Evolutionary conservation across 2,329 filamentous ascomycete genomes (phyloP).

Genomic region (Orbilia blumenaviensis): DNA sequence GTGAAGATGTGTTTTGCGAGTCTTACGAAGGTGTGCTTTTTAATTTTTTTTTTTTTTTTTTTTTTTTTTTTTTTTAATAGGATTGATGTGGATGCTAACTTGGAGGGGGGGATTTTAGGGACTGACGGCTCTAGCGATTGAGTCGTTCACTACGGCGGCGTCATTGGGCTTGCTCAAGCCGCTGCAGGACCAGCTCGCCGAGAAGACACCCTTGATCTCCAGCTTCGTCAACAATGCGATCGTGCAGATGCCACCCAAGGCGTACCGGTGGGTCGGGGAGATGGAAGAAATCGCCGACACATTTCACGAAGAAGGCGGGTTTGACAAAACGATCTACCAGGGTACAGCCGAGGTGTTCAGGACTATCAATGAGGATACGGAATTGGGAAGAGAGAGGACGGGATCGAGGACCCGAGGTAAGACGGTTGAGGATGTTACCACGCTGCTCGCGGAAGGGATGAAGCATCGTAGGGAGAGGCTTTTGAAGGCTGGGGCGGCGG

Average conservation of each 20-base stretch:
- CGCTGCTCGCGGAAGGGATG: slow-evolving; percentile 50
- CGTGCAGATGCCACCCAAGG: slow-evolving; percentile 74
- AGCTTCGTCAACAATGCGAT: slow-evolving; percentile 66
- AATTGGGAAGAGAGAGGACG: slow-evolving; percentile 45
- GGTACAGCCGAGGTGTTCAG: slow-evolving; percentile 49
- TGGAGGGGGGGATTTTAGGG: slow-evolving; percentile 59
- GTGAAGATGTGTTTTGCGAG: slow-evolving; percentile 74
- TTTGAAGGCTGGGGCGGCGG: slow-evolving; percentile 37
- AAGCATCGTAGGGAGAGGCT: slow-evolving; percentile 50
- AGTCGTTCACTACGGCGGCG: slow-evolving; percentile 75
- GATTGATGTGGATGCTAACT: neutral
- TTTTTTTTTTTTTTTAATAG: neutral
- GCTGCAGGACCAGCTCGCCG: slow-evolving; percentile 68
- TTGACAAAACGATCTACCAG: slow-evolving; percentile 43
- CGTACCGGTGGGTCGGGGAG: slow-evolving; percentile 79
- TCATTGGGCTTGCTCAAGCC: slow-evolving; percentile 70
- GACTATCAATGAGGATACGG: slow-evolving; percentile 51
- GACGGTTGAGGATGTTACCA: slow-evolving; percentile 51
- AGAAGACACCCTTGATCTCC: slow-evolving; percentile 65
- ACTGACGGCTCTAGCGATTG: slow-evolving; percentile 74
- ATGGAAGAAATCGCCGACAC: slow-evolving; percentile 79
- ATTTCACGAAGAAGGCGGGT: slow-evolving; percentile 70
- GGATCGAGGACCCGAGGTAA: slow-evolving; percentile 44
- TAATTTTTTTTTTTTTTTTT: slow-evolving; percentile 7
- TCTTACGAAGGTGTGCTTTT: slow-evolving; percentile 64